Conservation (phyloP, 2,329 filamentous ascomycete genomes). For the Colletotrichum sp. region DNA sequence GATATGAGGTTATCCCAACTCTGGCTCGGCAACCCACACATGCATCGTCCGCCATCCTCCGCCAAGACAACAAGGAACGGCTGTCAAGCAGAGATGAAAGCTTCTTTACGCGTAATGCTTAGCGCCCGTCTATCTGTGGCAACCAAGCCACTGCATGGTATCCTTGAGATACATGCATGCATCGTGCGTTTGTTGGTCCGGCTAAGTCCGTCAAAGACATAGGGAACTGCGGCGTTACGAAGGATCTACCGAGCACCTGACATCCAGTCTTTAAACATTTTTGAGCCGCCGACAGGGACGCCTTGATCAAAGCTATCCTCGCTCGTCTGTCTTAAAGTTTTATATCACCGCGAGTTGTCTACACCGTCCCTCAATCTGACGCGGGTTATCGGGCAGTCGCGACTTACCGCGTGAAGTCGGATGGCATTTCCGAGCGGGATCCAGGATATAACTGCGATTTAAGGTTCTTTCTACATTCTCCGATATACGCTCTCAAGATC, state of each 20-base stretch:
- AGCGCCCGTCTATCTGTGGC: neutral
- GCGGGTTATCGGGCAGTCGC: neutral
- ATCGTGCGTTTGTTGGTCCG: neutral
- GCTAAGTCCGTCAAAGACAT: neutral
- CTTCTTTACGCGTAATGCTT: neutral
- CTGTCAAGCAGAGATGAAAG: neutral
- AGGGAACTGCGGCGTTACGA: neutral
- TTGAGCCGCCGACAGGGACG: neutral
- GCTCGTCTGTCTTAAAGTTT: neutral
- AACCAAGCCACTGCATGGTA: neutral
- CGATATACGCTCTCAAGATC: neutral
- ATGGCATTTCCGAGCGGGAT: neutral
- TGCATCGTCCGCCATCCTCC: neutral
- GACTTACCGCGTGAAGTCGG: neutral
- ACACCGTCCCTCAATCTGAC: neutral
- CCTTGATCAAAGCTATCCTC: neutral
- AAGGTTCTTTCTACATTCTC: neutral
- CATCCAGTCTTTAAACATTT: neutral
- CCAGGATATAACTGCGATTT: neutral
- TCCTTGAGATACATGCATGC: neutral
- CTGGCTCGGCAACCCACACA: neutral
- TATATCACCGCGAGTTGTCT: neutral
- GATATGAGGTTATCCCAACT: neutral
- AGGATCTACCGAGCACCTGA: neutral
- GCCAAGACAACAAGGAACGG: neutral